phyloP scores from a whole-genome alignment of 1,284 basidiomycete species.

The Singerocomus inundabilis region DNA sequence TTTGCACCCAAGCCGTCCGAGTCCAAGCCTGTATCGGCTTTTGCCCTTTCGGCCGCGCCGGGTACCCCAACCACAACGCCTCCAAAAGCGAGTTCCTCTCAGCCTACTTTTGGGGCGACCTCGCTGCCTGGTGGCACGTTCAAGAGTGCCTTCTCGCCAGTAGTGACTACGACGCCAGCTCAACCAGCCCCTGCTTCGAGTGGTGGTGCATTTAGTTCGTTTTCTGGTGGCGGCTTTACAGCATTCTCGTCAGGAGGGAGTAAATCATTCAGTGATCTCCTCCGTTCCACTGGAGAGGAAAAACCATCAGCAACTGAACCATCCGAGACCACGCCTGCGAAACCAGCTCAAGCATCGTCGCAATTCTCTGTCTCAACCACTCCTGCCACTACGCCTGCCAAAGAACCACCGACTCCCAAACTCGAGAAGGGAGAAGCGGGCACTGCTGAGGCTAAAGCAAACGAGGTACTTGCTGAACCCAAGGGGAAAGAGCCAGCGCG shows the following conservation, averaged over 20 bases:
- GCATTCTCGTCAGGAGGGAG: constrained; percentile 31
- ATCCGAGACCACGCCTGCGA: constrained; percentile 15
- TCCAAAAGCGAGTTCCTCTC: constrained; percentile 31
- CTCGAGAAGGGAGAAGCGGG: not conserved
- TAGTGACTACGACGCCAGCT: not conserved
- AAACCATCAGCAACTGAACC: constrained; percentile 1
- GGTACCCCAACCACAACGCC: constrained; percentile 35
- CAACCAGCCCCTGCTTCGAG: constrained; percentile 3
- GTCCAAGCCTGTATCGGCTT: constrained; percentile 36
- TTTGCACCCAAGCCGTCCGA: constrained; percentile 42
- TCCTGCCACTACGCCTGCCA: constrained; percentile 12
- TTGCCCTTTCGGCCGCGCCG: constrained; percentile 30
- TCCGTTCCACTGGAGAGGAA: constrained; percentile 31
- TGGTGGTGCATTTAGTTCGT: constrained; percentile 21
- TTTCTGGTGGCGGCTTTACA: constrained; percentile 27
- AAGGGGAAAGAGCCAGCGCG: constrained; percentile 13
- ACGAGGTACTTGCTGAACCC: not conserved
- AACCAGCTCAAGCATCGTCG: not conserved
- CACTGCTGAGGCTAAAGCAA: constrained; percentile 2
- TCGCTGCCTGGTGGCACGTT: constrained; percentile 22
- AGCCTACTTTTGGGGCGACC: constrained; percentile 33
- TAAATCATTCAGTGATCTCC: constrained; percentile 43
- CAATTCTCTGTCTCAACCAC: constrained; percentile 15
- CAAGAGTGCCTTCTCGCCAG: constrained; percentile 18
- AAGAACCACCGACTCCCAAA: constrained; percentile 6